Evolutionary conservation across 2,329 filamentous ascomycete genomes (phyloP), one percentile per base, ranked within the genome.

Genomic region (Zasmidium angulare): DNA sequence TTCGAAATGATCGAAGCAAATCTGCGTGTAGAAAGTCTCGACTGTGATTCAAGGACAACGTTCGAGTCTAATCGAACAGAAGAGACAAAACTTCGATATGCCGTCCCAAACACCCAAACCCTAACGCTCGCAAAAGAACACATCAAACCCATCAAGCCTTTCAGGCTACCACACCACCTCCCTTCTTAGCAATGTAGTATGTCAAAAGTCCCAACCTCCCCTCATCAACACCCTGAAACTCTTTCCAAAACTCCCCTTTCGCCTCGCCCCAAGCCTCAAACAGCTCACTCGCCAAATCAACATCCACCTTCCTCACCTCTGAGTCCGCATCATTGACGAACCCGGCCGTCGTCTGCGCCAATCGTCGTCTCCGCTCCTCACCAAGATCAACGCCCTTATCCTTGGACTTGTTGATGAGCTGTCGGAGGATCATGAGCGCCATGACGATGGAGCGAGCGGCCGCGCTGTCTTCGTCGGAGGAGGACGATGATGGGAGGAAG

Each of bases 151-250:
- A 29, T 29, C 26, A 29, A 29, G 4, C 26, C 26, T 48, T 56
- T n/a, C n/a, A 63, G 53, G 61, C 43, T 21, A 21, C 52, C 20
- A 50, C 49, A 43, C 53, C 53, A 31, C 60, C 66, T 1, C 63
- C 85, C 71, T 82, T 81, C 79, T 88, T 88, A 46, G 89, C 89
- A 69, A 92, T 88, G 73, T 92, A 93, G 72, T 93, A 93, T 10
- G 88, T 92, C 68, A 93, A 86, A 61, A 93, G 74, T 66, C 87
- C 91, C 78, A 91, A 85, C 21, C 89, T 85, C 64, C 90, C 89
- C 64, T 91, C 89, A 69, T 84, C 83, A 29, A 89, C 81, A 0
- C 77, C 78, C 60, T 65, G 64, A 59, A 92, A 79, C 22, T 82
- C 81, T 31, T 82, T 82, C 89, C 89, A 93, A 71, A 93, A 93